Conservation (phyloP, 768 basidiomycete genomes). For the Pholiota conissans region DNA sequence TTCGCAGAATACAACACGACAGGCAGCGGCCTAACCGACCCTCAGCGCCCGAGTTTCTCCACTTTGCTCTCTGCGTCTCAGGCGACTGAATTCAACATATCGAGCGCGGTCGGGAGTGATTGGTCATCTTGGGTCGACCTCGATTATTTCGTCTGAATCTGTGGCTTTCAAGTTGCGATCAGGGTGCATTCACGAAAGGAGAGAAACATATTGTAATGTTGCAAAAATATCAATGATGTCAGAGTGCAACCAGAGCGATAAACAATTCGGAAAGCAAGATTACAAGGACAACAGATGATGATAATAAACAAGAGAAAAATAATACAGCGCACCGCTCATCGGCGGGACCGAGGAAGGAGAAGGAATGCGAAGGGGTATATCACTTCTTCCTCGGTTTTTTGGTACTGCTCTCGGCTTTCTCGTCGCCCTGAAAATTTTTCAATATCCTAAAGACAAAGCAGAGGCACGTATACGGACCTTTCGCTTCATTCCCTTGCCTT, state of each 20-base stretch:
- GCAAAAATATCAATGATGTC: not conserved
- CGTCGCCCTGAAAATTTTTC: slow-evolving; percentile 32
- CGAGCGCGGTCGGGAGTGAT: slow-evolving; percentile 43
- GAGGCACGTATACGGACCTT: slow-evolving; percentile 42
- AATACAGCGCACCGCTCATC: not conserved
- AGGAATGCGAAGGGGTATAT: slow-evolving; percentile 3
- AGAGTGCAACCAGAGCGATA: not conserved
- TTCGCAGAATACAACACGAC: slow-evolving; percentile 46
- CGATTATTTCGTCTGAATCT: slow-evolving; percentile 14
- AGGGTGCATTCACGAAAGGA: not conserved
- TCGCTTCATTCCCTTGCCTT: slow-evolving; percentile 43
- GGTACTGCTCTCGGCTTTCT: slow-evolving; percentile 36
- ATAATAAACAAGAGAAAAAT: not conserved
- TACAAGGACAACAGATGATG: not conserved
- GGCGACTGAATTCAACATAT: slow-evolving; percentile 35
- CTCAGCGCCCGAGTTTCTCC: slow-evolving; percentile 37
- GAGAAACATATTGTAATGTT: not conserved
- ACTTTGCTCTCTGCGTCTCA: slow-evolving; percentile 32
- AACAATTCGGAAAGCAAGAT: not conserved
- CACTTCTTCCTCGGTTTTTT: slow-evolving; percentile 46
- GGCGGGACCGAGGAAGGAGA: not conserved
- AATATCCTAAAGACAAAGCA: not conserved
- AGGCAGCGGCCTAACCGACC: slow-evolving; percentile 33
- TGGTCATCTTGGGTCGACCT: slow-evolving; percentile 36
- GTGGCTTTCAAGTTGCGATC: not conserved